A percentile compares a stretch with the other conserved stretches of the same genome.
These are phyloP conservation scores for Chloris gayana DNA, from an alignment of 176 grass and related monocot genomes.

Conservation along the genomic window DNA sequence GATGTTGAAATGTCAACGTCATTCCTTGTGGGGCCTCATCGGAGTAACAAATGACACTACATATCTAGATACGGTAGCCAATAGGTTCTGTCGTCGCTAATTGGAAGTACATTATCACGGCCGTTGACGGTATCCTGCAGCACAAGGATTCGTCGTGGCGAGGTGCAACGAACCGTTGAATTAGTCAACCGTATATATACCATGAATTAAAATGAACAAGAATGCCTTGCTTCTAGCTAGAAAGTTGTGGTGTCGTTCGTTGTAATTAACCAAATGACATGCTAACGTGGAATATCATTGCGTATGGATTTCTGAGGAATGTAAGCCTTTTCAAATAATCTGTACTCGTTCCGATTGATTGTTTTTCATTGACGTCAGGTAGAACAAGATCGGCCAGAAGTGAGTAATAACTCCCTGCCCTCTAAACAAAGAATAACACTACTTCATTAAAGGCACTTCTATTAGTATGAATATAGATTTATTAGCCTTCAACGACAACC, in stretches of 20 bases:
- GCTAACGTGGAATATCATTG: too few species aligned
- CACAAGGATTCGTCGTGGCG: background rate
- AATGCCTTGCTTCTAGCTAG: background rate
- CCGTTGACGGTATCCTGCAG: slow-evolving; percentile 27
- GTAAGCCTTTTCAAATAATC: too few species aligned
- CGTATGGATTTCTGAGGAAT: too few species aligned
- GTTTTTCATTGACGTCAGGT: too few species aligned
- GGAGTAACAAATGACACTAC: background rate
- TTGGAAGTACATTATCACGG: background rate
- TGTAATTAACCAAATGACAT: background rate
- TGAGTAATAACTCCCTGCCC: too few species aligned
- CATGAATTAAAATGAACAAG: background rate
- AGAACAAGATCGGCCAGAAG: too few species aligned
- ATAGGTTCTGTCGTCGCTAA: background rate
- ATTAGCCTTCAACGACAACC: background rate
- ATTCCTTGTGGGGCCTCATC: background rate
- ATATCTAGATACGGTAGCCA: background rate
- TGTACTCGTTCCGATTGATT: too few species aligned
- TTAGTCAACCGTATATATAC: background rate
- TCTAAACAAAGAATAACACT: too few species aligned
- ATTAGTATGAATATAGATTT: background rate
- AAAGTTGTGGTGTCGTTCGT: background rate
- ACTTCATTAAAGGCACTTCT: too few species aligned
- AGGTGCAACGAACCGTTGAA: slow-evolving; percentile 20
- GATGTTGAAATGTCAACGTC: background rate